Conservation (phyloP, 2,329 filamentous ascomycete species). For the Cytospora paraplurivora region DNA sequence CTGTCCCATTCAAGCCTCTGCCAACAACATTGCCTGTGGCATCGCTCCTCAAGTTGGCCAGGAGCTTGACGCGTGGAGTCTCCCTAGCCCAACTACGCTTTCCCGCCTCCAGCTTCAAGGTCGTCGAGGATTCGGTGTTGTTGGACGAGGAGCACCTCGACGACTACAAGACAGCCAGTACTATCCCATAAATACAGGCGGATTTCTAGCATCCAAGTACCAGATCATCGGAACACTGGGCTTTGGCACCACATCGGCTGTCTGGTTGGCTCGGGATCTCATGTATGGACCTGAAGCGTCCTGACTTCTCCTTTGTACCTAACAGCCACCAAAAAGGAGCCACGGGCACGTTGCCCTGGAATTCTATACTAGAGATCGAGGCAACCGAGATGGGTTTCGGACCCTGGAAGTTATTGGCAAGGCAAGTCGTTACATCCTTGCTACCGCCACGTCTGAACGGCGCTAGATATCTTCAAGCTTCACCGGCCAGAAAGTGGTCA, state of each 20-base stretch:
- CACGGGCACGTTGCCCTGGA: neutral
- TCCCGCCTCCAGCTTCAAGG: neutral
- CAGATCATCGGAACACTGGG: neutral
- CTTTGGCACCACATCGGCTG: constrained; percentile 7
- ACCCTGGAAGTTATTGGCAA: neutral
- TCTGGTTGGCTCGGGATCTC: constrained; percentile 5
- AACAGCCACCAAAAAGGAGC: neutral
- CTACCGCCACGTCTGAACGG: neutral
- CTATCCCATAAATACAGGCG: constrained; percentile 1
- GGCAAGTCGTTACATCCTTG: neutral
- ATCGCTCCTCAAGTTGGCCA: neutral
- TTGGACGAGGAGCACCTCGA: constrained; percentile 6
- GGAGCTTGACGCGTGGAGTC: neutral
- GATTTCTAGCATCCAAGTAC: neutral
- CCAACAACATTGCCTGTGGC: neutral
- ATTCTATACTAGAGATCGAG: neutral
- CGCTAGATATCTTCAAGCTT: neutral
- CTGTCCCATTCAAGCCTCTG: too few relatives aligned
- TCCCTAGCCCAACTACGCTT: neutral
- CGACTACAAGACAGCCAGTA: neutral
- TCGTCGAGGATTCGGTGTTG: neutral
- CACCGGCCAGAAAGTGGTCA: neutral
- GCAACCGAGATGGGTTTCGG: neutral
- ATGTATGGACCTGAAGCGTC: neutral
- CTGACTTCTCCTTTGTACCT: neutral